These are phyloP conservation scores for Alternaria panax DNA, from an alignment of 2,329 filamentous ascomycete genomes.

Conservation along the genomic window DNA sequence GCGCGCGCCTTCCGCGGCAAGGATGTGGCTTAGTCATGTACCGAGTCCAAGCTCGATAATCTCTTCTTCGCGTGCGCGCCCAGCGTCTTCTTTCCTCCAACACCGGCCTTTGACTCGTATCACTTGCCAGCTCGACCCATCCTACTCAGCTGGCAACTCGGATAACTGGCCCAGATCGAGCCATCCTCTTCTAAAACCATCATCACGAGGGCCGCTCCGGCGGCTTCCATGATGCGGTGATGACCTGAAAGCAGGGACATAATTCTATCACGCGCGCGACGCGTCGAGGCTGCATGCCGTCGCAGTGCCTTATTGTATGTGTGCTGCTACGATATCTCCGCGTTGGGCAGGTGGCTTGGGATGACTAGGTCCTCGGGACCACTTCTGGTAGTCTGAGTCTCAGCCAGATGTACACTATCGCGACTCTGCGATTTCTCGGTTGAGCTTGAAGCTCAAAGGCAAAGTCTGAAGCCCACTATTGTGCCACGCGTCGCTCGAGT, in stretches of 20 bases:
- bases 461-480: constrained; percentile 41
- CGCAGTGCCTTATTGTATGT: constrained; percentile 25
- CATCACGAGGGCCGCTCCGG: constrained; percentile 72
- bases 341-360: constrained; percentile 24
- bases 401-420: constrained; percentile 47
- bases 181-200: constrained; percentile 81
- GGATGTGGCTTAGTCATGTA: constrained; percentile 22
- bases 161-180: constrained; percentile 73
- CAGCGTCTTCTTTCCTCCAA: constrained; percentile 38
- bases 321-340: constrained; percentile 22
- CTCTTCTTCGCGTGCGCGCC: constrained; percentile 28
- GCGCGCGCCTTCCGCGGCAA: constrained; percentile 32
- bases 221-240: constrained; percentile 71
- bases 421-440: constrained; percentile 42
- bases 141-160: constrained; percentile 73
- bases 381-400: constrained; percentile 52
- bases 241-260: constrained; percentile 72
- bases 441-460: constrained; percentile 47
- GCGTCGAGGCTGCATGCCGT: constrained; percentile 24
- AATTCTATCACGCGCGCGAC: constrained; percentile 39
- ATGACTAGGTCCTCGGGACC: constrained; percentile 45
- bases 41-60: constrained; percentile 21
- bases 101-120: constrained; percentile 77
- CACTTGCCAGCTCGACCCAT: constrained; percentile 67
- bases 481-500: neutral